Percentiles rank a stretch among this genome's conserved stretches.
These are phyloP conservation scores for Pinus taeda DNA, from an alignment of 75 land plant species.

Conservation along the genomic window DNA sequence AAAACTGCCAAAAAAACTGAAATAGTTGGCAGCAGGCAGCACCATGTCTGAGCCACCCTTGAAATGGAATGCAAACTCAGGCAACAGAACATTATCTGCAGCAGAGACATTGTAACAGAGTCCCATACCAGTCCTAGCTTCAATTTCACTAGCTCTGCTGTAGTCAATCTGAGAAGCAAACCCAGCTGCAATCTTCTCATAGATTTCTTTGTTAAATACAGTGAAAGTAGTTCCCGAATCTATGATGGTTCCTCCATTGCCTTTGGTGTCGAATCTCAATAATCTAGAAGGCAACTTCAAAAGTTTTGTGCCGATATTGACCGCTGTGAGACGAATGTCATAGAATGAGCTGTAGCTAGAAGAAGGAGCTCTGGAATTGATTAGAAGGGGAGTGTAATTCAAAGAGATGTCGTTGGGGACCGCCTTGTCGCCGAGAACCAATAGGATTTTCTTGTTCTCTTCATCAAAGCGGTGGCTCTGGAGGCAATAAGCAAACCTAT, in stretches of 20 bases:
- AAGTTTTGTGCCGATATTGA: conserved; percentile 35
- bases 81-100: conserved; percentile 10
- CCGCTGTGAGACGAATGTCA: conserved; percentile 35
- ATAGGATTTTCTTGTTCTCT: conserved; percentile 7
- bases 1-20: conserved; percentile 19
- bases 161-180: conserved; percentile 21
- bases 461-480: conserved; percentile 51
- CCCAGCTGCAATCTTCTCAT: conserved; percentile 19
- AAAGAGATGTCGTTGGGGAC: conserved; percentile 1
- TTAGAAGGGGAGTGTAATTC: conserved; percentile 32
- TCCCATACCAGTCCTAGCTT: conserved; percentile 30
- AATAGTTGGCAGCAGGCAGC: conserved; percentile 41
- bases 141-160: conserved; percentile 19
- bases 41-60: conserved; percentile 51
- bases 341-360: conserved; percentile 35
- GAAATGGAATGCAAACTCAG: conserved; percentile 34
- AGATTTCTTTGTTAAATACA: conserved; percentile 14
- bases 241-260: conserved; percentile 54
- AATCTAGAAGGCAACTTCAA: conserved; percentile 31
- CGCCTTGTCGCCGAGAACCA: conserved; percentile 21
- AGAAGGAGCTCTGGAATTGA: conserved; percentile 3
- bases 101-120: conserved; percentile 40
- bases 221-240: conserved; percentile 68
- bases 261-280: conserved; percentile 16
- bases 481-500: conserved; percentile 46